Evolutionary conservation across 768 basidiomycete genomes (phyloP), one percentile per base, ranked within the genome.

Genomic region (Lanmaoa pseudosensibilis): DNA sequence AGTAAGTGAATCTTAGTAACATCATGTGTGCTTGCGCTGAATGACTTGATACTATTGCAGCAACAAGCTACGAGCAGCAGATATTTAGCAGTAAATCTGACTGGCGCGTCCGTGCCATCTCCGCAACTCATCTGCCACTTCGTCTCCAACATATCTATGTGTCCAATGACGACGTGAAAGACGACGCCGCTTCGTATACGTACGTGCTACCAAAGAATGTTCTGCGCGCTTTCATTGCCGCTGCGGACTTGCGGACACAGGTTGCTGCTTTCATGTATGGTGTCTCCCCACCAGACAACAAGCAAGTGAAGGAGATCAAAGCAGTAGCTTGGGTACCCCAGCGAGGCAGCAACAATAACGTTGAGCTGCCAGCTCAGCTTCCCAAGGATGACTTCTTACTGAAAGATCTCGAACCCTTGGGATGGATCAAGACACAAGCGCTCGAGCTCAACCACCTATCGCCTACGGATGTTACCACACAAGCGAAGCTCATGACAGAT

Each of bases 1-100:
- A 99, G 87, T 90, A 68, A 69, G 87, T 69, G 0, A 5, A 52
- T 10, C 9, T n/a, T 15, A 1, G 6, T 36, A 32, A 41, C 38
- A 18, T 51, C 7, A n/a, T 27, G 3, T 12, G 43, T 23, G 13
- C 39, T n/a, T 25, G 47, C 21, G 45, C 13, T 54, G 33, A 60
- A 23, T 52, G 36, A 50, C 52, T 33, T 45, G 52, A 23, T 46
- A 38, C 44, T 23, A 37, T 43, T 63, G 21, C 59, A 88, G 88
- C 96, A 1, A 97, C 97, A 59, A 94, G 92, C 69, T 99, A 99
- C 71, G 97, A 97, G 73, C 94, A 98, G 67, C 91, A 94, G 68
- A 89, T 94, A n/a, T 99, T 99, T 79, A 95, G 92, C 74, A 92
- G 90, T 78, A 98, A 99, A 79, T 98, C 97, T 5, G 97, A 99